Percentiles rank a stretch among this genome's conserved stretches.
Evolutionary conservation across 31 red algal genomes (phyloP).

Genomic region (Odonthalia washingtoniensis): DNA sequence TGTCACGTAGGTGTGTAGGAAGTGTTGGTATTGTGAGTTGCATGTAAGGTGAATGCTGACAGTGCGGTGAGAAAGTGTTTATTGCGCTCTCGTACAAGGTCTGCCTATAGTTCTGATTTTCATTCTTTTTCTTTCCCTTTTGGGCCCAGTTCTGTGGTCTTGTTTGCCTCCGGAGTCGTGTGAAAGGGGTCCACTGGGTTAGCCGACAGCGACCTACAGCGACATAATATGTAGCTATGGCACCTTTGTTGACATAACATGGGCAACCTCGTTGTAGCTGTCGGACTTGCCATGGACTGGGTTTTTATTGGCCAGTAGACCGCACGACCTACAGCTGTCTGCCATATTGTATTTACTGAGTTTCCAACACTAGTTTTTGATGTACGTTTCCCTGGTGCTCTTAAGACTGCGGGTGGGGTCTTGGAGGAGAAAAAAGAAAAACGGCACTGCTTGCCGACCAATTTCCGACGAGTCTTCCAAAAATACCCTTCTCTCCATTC

Average conservation of each 20-base stretch:
- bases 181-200: neutral
- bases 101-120: neutral
- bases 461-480: too few relatives aligned
- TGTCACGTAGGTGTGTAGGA: too few relatives aligned
- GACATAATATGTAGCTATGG: neutral
- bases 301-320: neutral
- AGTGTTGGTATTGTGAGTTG: too few relatives aligned
- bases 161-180: neutral
- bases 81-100: neutral
- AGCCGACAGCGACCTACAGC: neutral
- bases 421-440: too few relatives aligned
- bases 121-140: neutral
- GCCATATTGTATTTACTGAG: neutral
- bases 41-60: too few relatives aligned
- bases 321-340: neutral
- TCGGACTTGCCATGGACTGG: neutral
- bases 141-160: slow-evolving; percentile 1
- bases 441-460: too few relatives aligned
- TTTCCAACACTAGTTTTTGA: too few relatives aligned
- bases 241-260: neutral
- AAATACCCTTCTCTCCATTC: too few relatives aligned
- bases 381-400: too few relatives aligned
- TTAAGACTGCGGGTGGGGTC: too few relatives aligned
- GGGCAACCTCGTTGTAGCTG: neutral
- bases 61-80: neutral